Conservation (phyloP, 148 eudicot species). For the Rhododendron mucronatum region DNA sequence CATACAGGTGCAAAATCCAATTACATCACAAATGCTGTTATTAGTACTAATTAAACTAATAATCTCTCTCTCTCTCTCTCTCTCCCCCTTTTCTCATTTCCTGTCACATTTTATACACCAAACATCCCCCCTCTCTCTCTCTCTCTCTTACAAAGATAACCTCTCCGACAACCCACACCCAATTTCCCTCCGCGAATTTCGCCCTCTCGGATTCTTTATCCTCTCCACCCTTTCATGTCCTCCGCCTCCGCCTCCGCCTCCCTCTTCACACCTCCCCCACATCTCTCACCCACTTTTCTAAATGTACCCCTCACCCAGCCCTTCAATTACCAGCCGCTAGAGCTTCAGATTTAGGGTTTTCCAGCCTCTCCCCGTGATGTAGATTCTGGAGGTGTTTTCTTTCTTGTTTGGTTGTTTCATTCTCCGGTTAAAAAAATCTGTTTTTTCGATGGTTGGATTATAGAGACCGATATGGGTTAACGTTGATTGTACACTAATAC, state of each 20-base stretch:
- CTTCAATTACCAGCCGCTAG: not conserved
- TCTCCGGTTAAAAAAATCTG: not conserved
- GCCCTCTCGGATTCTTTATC: slow-evolving; percentile 11
- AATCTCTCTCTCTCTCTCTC: not conserved
- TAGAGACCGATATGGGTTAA: not conserved
- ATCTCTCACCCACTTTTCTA: not conserved
- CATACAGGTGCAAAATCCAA: not conserved
- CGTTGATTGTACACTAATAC: not conserved
- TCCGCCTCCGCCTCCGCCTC: not conserved
- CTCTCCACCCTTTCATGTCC: not conserved
- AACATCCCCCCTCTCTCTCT: slow-evolving; percentile 5
- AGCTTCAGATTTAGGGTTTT: slow-evolving; percentile 6
- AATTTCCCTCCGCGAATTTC: slow-evolving; percentile 11
- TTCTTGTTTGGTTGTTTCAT: not conserved
- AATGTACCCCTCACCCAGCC: not conserved
- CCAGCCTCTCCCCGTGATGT: not conserved
- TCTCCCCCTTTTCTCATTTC: not conserved
- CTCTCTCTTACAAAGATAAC: not conserved
- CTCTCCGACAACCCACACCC: slow-evolving; percentile 6
- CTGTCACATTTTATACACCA: not conserved
- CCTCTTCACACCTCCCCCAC: not conserved
- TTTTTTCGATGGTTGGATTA: not conserved
- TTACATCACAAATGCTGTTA: not conserved
- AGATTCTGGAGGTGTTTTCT: not conserved
- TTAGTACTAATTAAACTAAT: too few species aligned